A percentile compares a stretch with the other conserved stretches of the same genome.
phyloP scores from a whole-genome alignment of 2,329 filamentous ascomycete genomes.

The Ophiognomonia clavigignenti-juglandacearum region DNA sequence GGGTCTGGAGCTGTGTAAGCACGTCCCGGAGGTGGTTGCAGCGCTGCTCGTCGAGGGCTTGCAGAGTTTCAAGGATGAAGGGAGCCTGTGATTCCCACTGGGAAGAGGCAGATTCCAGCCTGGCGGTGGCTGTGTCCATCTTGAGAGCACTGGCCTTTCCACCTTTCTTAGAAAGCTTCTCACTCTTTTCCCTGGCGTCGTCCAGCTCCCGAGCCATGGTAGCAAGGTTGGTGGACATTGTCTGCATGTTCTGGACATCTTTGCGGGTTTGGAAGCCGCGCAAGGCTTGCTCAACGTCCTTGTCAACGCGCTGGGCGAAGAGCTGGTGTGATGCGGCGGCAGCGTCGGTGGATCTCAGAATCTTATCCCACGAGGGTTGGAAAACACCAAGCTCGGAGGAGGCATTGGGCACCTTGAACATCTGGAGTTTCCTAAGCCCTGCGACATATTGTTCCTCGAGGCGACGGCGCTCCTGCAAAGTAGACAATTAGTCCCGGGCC shows the following conservation, averaged over 20 bases:
- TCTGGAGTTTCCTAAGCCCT: slow-evolving; percentile 74
- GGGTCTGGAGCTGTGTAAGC: slow-evolving; percentile 87
- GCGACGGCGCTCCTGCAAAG: slow-evolving; percentile 75
- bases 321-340: slow-evolving; percentile 79
- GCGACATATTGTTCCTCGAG: slow-evolving; percentile 87
- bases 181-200: slow-evolving; percentile 75
- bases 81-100: slow-evolving; percentile 95
- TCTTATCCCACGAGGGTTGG: slow-evolving; percentile 82
- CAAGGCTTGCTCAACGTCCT: slow-evolving; percentile 80
- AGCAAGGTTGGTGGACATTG: slow-evolving; percentile 75
- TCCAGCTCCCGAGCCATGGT: slow-evolving; percentile 81
- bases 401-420: slow-evolving; percentile 68
- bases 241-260: slow-evolving; percentile 76
- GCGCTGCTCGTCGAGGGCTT: slow-evolving; percentile 83
- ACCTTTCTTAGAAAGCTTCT: slow-evolving; percentile 77
- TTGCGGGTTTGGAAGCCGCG: slow-evolving; percentile 69
- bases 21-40: slow-evolving; percentile 86
- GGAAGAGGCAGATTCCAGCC: slow-evolving; percentile 70
- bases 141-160: slow-evolving; percentile 71
- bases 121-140: slow-evolving; percentile 66
- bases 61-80: slow-evolving; percentile 89
- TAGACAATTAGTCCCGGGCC: slow-evolving; percentile 17
- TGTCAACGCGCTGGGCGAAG: slow-evolving; percentile 76
- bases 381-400: slow-evolving; percentile 85
- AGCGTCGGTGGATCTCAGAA: slow-evolving; percentile 72